Evolutionary conservation across 805 yeast genomes (phyloP).

Genomic region (Wickerhamomyces mucosus): DNA sequence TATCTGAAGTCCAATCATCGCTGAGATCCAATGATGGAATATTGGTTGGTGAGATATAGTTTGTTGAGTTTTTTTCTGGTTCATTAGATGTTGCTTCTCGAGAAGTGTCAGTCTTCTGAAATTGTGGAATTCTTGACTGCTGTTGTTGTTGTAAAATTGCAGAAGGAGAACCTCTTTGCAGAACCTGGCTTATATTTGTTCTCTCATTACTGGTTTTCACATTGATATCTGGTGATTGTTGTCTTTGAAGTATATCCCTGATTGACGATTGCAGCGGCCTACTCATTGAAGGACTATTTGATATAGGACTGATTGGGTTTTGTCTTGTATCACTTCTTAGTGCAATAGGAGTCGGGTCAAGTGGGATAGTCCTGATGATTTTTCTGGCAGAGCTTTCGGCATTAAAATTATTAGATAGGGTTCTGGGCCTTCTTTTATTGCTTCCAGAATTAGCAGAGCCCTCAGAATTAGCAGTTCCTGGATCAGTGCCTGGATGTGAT

Average conservation of each 20-base stretch:
- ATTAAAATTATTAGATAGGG: conserved; percentile 44
- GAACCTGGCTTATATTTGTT: too few relatives aligned
- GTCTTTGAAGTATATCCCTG: conserved; percentile 12
- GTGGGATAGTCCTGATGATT: conserved; percentile 68
- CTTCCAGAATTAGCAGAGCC: conserved; percentile 23
- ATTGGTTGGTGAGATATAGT: conserved; percentile 14
- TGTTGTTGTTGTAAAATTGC: too few relatives aligned
- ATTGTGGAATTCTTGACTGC: too few relatives aligned
- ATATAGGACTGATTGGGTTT: conserved; percentile 6
- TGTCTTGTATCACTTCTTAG: conserved; percentile 10
- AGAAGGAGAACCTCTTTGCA: too few relatives aligned
- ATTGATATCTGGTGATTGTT: conserved; percentile 2
- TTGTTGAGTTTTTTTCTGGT: background rate
- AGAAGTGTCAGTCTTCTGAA: too few relatives aligned
- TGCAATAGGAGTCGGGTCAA: conserved; percentile 72
- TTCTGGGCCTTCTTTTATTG: conserved; percentile 29
- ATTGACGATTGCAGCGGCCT: conserved; percentile 6
- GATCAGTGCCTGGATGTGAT: conserved; percentile 17
- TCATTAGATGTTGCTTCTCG: too few relatives aligned
- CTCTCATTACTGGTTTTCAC: too few relatives aligned
- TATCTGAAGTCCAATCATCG: conserved; percentile 34
- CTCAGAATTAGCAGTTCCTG: conserved; percentile 26
- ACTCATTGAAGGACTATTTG: background rate
- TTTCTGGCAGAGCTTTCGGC: conserved; percentile 68
- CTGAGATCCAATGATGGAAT: conserved; percentile 23